Base-by-base conservation (phyloP, 306 rosid species). In the Crataegus laevigata region DNA sequence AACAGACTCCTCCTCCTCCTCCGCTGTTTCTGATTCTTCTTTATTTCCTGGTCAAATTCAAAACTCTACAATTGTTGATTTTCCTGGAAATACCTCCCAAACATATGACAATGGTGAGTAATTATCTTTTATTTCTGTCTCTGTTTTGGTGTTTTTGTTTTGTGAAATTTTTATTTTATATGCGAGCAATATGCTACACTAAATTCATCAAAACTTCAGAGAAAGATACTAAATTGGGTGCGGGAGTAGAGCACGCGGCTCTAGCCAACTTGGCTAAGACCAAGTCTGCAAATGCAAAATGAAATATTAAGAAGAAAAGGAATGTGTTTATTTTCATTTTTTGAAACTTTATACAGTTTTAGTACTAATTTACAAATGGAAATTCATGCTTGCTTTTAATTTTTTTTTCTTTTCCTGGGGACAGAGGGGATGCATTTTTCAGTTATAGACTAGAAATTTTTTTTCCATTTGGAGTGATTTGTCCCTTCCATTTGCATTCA, bases 91-190 rank as follows among this genome's bases (percentile, higher is more conserved):
- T 43, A 74, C 63, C 18, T 68, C 13, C 71, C 81, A 71, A 22
- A 25, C 73, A 3, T 43, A 74, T 71, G 80, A 57, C 0, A 79
- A 81, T 66, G 90, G 90, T 84, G 55, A 66, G 81, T 0, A 45
- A 12, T 22, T 18, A 42, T 63, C 1, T 17, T 25, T 65, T 15
- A 45, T 67, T 17, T 36, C 32, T 10, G 14, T 19, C 7, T 21
- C 28, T 32, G 24, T 15, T 15, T 50, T 63, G 69, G 13, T 34
- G 59, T 6, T 40, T 70, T 54, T 42, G 8, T 19, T 65, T 55
- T 32, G 8, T 32, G 36, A 32, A 32, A 0, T 1, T 38, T 38
- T 38, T 38, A 38, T 38, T 14, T 47, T 47, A 14, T 15, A 47
- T 47, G 52, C 52, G 0, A 14, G 52, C 21, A 0, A 45, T 47